Percentiles rank a stretch among this genome's conserved stretches.
These are phyloP conservation scores for Nitzschia sp. DNA, from an alignment of 108 stramenopile species.

Conservation along the genomic window DNA sequence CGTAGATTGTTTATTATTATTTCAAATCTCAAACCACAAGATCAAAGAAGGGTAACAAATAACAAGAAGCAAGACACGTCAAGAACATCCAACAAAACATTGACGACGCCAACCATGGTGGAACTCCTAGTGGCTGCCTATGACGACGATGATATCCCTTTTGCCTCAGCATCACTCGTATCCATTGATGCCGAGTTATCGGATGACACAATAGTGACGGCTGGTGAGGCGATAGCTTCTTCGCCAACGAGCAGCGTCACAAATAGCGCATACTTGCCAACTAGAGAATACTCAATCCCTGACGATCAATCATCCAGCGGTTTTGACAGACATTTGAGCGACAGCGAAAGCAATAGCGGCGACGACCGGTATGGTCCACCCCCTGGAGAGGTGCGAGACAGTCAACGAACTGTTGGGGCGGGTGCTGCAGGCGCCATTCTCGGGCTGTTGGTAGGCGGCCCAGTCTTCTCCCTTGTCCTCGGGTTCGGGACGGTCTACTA, in stretches of 20 bases:
- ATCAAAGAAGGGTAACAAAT: too few species aligned
- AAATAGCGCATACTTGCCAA: not conserved
- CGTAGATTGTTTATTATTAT: too few species aligned
- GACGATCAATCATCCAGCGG: not conserved
- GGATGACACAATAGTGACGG: constrained; percentile 5
- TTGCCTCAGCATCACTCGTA: constrained; percentile 23
- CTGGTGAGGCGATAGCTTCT: not conserved
- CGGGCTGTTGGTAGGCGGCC: constrained; percentile 48
- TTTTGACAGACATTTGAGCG: not conserved
- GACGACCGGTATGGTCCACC: not conserved
- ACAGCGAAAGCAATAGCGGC: not conserved
- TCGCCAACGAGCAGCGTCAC: not conserved
- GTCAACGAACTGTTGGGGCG: constrained; percentile 27
- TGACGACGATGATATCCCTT: constrained; percentile 20
- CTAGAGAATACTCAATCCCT: not conserved
- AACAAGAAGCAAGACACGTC: too few species aligned
- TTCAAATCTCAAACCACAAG: too few species aligned
- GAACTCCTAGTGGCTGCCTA: constrained; percentile 9
- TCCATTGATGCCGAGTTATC: constrained; percentile 21
- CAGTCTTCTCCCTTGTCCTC: constrained; percentile 35
- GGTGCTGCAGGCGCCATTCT: constrained; percentile 35
- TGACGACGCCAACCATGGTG: constrained; percentile 20
- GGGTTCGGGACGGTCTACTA: constrained; percentile 46
- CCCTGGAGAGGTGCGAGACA: not conserved
- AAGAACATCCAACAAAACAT: too few species aligned